Percentiles rank a stretch among this genome's conserved stretches.
Evolutionary conservation across 371 early-diverging fungal genomes (phyloP).

Genomic region (Mortierella sp.): DNA sequence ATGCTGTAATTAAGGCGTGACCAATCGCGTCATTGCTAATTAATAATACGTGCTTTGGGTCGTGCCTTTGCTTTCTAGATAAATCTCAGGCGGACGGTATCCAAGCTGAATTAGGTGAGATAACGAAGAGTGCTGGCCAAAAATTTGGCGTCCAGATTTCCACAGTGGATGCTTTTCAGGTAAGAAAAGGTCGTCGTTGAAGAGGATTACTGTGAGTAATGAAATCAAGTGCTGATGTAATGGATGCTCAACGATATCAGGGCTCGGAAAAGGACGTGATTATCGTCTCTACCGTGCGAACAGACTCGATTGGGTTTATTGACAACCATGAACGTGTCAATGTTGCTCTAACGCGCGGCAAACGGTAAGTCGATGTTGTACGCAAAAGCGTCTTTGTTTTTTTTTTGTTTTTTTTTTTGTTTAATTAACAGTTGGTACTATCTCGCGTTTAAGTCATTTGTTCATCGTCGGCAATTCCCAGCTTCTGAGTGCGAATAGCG

Average conservation of each 20-base stretch:
- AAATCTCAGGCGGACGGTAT: slow-evolving; percentile 76
- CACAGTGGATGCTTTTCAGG: slow-evolving; percentile 88
- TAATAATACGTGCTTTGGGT: no score
- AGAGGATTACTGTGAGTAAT: neutral
- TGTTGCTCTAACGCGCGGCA: slow-evolving; percentile 71
- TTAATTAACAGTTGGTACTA: no score
- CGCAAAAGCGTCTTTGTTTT: no score
- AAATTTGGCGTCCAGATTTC: slow-evolving; percentile 65
- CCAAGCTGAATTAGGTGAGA: slow-evolving; percentile 42
- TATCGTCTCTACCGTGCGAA: slow-evolving; percentile 80
- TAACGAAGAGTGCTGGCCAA: slow-evolving; percentile 22
- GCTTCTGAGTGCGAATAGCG: slow-evolving; percentile 21
- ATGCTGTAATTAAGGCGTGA: no score
- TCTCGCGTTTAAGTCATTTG: slow-evolving; percentile 61
- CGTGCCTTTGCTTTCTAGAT: slow-evolving; percentile 54
- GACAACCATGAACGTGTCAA: slow-evolving; percentile 69
- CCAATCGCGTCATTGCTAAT: no score
- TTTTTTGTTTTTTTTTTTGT: no score
- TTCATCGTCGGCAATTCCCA: slow-evolving; percentile 68
- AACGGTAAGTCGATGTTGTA: slow-evolving; percentile 55
- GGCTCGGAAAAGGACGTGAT: slow-evolving; percentile 90
- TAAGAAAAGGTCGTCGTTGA: no score
- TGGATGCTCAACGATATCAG: slow-evolving; percentile 43
- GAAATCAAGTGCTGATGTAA: no score
- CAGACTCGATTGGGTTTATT: slow-evolving; percentile 65